Base-by-base conservation (phyloP, 202 grass and related monocot species). In the Schoenoplectus triqueter region DNA sequence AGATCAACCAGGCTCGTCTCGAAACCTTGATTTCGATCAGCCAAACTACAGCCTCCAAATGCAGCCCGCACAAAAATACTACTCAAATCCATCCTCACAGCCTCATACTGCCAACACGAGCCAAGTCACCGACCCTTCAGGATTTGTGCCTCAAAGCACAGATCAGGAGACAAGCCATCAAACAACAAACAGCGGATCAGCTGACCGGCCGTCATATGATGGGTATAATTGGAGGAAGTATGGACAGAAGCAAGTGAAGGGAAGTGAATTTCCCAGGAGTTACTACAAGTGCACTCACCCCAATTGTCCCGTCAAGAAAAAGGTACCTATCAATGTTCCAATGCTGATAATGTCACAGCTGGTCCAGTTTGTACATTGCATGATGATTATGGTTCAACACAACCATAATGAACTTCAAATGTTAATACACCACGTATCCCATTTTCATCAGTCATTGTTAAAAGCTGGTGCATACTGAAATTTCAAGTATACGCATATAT, bases 241-340 rank as follows among this genome's bases (percentile, higher is more conserved):
- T 68, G 95, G 95, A 60, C 91, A 97, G 73, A 95, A 97, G 80
- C 88, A 93, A 82, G 95, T 97, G 47, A 97, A 95, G 84, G 88
- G 92, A 64, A 97, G 95, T 1, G 89, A 92, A 62, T 95, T 89
- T 69, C 92, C 92, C 21, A 83, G 92, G 52, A 97, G 95, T 84
- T 97, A 97, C 83, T 94, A 97, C 90, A 97, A 97, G 80, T 95
- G 95, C 82, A 93, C 92, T 47, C 77, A 97, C 62, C 95, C 95
- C 66, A 90, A 84, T 52, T 97, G 95, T 75, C 89, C 89, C 4
- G 95, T 90, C 50, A 97, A 94, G 85, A 95, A 90, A 82, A 98
- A 98, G 88, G 81, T 83, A 83, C 10, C 10, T n/a, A 55, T 7
- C 45, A 67, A 82, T 22, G 2, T 68, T 66, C 0, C n/a, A 8